A percentile compares a stretch with the other conserved stretches of the same genome.
These are phyloP conservation scores for Hysterangium stoloniferum DNA, from an alignment of 768 basidiomycete genomes.

Conservation along the genomic window DNA sequence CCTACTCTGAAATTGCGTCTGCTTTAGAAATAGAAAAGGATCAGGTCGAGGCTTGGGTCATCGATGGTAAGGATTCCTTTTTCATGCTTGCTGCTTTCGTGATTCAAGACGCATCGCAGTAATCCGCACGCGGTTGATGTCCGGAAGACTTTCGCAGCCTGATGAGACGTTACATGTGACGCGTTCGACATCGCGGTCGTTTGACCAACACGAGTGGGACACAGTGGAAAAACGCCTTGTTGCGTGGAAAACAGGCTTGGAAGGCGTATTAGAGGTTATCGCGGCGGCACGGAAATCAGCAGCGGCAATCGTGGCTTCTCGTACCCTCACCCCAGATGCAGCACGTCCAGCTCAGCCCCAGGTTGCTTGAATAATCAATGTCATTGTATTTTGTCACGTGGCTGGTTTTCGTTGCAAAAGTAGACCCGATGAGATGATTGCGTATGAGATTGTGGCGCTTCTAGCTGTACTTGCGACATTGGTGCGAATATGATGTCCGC, in stretches of 20 bases:
- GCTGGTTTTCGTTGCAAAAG: too few species aligned
- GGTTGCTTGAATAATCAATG: too few species aligned
- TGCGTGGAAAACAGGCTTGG: constrained; percentile 72
- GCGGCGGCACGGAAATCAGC: constrained; percentile 5
- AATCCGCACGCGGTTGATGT: constrained; percentile 71
- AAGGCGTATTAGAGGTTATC: constrained; percentile 64
- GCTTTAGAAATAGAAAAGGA: constrained; percentile 52
- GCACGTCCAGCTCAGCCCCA: constrained; percentile 2
- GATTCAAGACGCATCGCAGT: constrained; percentile 34
- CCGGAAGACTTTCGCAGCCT: constrained; percentile 79
- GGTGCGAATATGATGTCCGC: too few species aligned
- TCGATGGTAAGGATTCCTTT: constrained; percentile 52
- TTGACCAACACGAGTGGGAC: constrained; percentile 76
- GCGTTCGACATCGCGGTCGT: constrained; percentile 66
- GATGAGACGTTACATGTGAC: constrained; percentile 65
- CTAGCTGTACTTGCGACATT: too few species aligned
- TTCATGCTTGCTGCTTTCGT: neutral
- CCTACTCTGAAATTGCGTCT: constrained; percentile 62
- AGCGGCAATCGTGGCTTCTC: neutral
- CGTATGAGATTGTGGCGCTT: too few species aligned
- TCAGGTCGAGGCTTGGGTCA: constrained; percentile 81
- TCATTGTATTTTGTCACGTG: too few species aligned
- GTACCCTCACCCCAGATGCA: neutral
- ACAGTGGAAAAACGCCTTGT: constrained; percentile 62
- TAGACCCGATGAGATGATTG: too few species aligned